phyloP scores from a whole-genome alignment of 1,139 yeast species.

The Nakaseomyces kungkrabaensis region DNA sequence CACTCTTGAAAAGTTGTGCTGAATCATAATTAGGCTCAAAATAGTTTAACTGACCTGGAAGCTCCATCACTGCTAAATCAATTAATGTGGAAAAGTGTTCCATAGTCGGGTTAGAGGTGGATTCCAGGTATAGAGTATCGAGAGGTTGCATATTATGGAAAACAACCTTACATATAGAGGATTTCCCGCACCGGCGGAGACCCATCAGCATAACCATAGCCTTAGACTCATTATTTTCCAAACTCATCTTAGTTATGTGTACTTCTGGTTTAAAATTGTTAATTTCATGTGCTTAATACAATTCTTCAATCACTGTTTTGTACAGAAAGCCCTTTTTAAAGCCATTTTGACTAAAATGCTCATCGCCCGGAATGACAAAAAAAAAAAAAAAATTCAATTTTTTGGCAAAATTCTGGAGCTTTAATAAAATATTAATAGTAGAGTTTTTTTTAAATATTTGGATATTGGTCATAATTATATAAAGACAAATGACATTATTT shows the following conservation, averaged over 20 bases:
- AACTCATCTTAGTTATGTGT: conserved; percentile 10
- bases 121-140: conserved; percentile 82
- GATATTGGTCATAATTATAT: not conserved
- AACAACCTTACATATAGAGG: conserved; percentile 88
- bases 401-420: not conserved
- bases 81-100: conserved; percentile 71
- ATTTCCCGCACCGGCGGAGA: conserved; percentile 67
- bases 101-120: conserved; percentile 80
- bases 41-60: conserved; percentile 88
- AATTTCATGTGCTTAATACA: not conserved
- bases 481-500: not conserved
- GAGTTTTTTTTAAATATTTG: no score
- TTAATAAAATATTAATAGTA: not conserved
- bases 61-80: conserved; percentile 85
- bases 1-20: conserved; percentile 64
- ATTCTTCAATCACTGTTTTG: not conserved
- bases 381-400: not conserved
- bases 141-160: conserved; percentile 95
- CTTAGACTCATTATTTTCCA: conserved; percentile 37
- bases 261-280: not conserved
- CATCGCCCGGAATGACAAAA: not conserved
- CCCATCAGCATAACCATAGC: conserved; percentile 83
- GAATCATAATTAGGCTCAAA: conserved; percentile 80
- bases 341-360: not conserved
- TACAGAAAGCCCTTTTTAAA: not conserved